Evolutionary conservation across 208 protist genomes (phyloP).

Genomic region (Sergeia podlipaevii): DNA sequence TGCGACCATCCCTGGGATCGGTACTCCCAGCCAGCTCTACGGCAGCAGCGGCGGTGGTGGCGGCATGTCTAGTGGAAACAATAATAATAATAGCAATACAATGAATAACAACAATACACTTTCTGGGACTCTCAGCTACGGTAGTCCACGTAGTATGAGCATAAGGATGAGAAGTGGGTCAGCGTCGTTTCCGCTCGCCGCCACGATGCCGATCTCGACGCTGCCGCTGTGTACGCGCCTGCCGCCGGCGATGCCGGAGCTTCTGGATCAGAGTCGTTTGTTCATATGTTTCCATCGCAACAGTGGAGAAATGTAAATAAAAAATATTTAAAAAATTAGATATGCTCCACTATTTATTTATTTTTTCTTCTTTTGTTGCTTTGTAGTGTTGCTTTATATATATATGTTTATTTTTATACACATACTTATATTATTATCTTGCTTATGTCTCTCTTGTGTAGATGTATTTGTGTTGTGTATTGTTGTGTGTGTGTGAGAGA

Average conservation of each 20-base stretch:
- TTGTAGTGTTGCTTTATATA: conserved; percentile 5
- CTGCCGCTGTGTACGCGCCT: conserved; percentile 2
- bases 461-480: too few species aligned
- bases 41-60: not conserved
- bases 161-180: too few species aligned
- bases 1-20: not conserved
- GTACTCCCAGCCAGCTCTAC: not conserved
- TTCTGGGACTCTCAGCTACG: too few species aligned
- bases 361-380: conserved; percentile 10
- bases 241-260: conserved; percentile 6
- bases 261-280: conserved; percentile 17
- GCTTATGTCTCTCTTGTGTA: not conserved
- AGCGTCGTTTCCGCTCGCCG: too few species aligned
- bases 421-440: conserved; percentile 8
- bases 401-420: not conserved
- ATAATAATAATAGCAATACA: conserved; percentile 12
- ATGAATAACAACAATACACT: not conserved
- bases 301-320: not conserved
- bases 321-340: not conserved
- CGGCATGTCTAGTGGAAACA: not conserved
- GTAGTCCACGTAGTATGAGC: too few species aligned
- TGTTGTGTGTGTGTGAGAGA: conserved; percentile 10
- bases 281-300: conserved; percentile 15
- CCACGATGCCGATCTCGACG: conserved; percentile 1
- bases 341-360: conserved; percentile 6